Evolutionary conservation across 1,139 yeast genomes (phyloP), one percentile per base, ranked within the genome.

Genomic region (Blastobotrys niveus): DNA sequence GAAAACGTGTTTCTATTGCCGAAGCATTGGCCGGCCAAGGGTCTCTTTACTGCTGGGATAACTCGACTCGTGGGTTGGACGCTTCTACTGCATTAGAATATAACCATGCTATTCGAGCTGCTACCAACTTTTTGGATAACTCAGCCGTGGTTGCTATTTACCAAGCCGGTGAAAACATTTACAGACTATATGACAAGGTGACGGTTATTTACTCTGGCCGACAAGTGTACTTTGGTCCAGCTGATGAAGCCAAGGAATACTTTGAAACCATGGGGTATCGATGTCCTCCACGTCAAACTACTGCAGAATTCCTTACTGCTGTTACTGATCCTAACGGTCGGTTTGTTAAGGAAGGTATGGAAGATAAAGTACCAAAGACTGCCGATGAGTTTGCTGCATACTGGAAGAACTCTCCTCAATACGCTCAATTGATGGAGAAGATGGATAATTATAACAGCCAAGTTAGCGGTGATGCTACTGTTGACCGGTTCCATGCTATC

Each of bases 1-100:
- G 82, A 52, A 77, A 77, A 63, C 72, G 82, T 61, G 82, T 77
- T 20, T 76, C 81, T 2, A 69, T 77, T 50, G 81, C 79, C 24
- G 85, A 79, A 45, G 82, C 82, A 6, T 65, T 76, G 55, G 77
- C 80, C 17, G 71, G 77, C 61, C 66, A 75, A 42, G 82, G 78
- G 19, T 67, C 76, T 15, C 64, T 80, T 39, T 78, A 78, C 55
- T 76, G 81, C 59, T 81, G 84, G 83, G 88, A 80, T 67, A 80
- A 80, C 57, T 80, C 86, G n/a, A 80, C 87, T n/a, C 71, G 86
- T 64, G 87, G 87, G 59, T 69, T 80, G 49, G 87, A 80, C 66
- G 80, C 87, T 19, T 77, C 85, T 7, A 80, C 87, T 18, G 87
- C 87, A 21, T 70, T 80, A 53, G 86, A 80, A 57, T 80, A 74